Percentiles rank a stretch among this genome's conserved stretches.
These are phyloP conservation scores for Apium graveolens DNA, from an alignment of 129 eudicot species.

Conservation along the genomic window DNA sequence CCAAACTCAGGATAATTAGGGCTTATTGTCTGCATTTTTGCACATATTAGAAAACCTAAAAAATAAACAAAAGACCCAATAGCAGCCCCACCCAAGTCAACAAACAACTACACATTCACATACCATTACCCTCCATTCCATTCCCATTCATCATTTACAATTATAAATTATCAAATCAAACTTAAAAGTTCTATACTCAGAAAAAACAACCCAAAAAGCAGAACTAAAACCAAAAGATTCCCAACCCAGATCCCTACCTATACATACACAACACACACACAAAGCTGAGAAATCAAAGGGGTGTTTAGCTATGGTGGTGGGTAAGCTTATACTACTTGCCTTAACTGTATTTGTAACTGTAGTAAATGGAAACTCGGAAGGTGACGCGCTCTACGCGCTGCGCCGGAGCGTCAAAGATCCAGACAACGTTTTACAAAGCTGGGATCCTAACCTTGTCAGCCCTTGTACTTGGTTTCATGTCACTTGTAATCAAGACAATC, in stretches of 20 bases:
- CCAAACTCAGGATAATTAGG: too few species aligned
- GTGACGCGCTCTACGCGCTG: conserved; percentile 82
- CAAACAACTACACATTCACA: background rate
- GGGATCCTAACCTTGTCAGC: conserved; percentile 84
- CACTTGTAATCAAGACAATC: conserved; percentile 73
- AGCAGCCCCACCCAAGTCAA: background rate
- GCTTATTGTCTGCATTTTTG: too few species aligned
- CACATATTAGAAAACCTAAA: too few species aligned
- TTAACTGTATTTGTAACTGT: background rate
- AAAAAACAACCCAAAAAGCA: background rate
- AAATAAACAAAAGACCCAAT: background rate
- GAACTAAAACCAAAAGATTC: background rate
- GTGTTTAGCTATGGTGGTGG: conserved; percentile 12
- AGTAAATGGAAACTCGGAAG: conserved; percentile 60
- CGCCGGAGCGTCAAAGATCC: conserved; percentile 77
- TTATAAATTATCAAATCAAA: background rate
- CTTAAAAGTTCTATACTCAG: background rate
- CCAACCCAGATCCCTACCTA: background rate
- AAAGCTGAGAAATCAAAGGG: background rate
- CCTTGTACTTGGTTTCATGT: conserved; percentile 96
- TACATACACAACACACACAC: background rate
- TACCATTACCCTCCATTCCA: background rate
- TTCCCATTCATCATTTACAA: too few species aligned
- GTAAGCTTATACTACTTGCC: background rate
- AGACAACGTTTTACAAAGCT: conserved; percentile 78